These are phyloP conservation scores for Metarhizium sp. DNA, from an alignment of 2,329 filamentous ascomycete species.

Conservation along the genomic window DNA sequence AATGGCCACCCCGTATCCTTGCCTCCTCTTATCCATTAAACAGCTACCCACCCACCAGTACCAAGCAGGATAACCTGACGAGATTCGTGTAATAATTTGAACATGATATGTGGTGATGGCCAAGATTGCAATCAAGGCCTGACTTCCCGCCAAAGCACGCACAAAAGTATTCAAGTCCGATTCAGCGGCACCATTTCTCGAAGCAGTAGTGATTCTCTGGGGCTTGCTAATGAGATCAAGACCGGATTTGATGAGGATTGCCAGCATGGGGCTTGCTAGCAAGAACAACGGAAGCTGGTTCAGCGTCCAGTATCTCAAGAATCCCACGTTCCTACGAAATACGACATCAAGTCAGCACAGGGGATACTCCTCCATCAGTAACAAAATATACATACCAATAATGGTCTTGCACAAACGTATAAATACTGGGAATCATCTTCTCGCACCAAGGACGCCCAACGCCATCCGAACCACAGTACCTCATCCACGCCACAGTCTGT, in stretches of 20 bases:
- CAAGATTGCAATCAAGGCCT: slow-evolving; percentile 60
- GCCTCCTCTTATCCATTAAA: slow-evolving; percentile 24
- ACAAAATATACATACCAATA: slow-evolving; percentile 63
- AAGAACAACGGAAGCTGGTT: slow-evolving; percentile 83
- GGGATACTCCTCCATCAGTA: neutral
- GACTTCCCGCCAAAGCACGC: slow-evolving; percentile 56
- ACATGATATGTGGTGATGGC: slow-evolving; percentile 80
- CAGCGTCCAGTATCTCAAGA: slow-evolving; percentile 82
- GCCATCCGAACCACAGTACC: slow-evolving; percentile 47
- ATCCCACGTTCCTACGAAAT: slow-evolving; percentile 71
- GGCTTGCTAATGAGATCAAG: slow-evolving; percentile 24
- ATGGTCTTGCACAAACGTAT: slow-evolving; percentile 75
- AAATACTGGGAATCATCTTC: slow-evolving; percentile 71
- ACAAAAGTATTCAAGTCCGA: slow-evolving; percentile 22
- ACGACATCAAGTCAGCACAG: neutral
- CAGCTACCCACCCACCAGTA: slow-evolving; percentile 66
- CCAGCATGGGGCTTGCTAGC: slow-evolving; percentile 69
- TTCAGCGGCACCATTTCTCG: slow-evolving; percentile 4
- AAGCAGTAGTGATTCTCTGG: neutral
- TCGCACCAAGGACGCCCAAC: slow-evolving; percentile 63
- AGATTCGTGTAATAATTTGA: slow-evolving; percentile 84
- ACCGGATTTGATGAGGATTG: slow-evolving; percentile 51
- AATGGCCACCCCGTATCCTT: slow-evolving; percentile 26
- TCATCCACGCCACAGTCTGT: slow-evolving; percentile 63
- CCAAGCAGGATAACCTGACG: slow-evolving; percentile 84